These are phyloP conservation scores for Fusarium virguliforme DNA, from an alignment of 2,329 filamentous ascomycete genomes.

Conservation along the genomic window DNA sequence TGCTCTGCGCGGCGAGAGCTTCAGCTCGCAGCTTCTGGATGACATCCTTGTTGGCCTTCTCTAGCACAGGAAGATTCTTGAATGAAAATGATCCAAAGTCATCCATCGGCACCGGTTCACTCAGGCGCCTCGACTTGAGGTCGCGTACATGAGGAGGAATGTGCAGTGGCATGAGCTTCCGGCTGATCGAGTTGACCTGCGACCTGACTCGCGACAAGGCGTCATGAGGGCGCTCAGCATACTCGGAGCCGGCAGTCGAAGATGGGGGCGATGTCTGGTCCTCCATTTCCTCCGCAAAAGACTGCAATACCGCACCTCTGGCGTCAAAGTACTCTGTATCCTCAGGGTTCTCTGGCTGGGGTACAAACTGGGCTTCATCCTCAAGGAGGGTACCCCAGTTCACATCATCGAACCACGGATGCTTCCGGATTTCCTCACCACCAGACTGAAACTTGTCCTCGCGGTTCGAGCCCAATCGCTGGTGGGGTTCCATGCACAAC, in stretches of 20 bases:
- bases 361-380: slow-evolving; percentile 96
- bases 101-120: slow-evolving; percentile 89
- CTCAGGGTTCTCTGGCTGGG: slow-evolving; percentile 91
- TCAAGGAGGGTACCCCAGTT: slow-evolving; percentile 94
- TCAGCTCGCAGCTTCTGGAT: slow-evolving; percentile 96
- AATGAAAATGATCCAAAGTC: slow-evolving; percentile 98
- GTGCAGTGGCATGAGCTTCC: slow-evolving; percentile 93
- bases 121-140: slow-evolving; percentile 86
- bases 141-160: slow-evolving; percentile 98
- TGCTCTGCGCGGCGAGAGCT: slow-evolving; percentile 80
- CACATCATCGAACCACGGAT: slow-evolving; percentile 89
- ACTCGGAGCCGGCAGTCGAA: slow-evolving; percentile 80
- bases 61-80: slow-evolving; percentile 95
- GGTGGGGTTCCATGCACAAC: slow-evolving; percentile 85
- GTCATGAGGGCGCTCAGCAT: slow-evolving; percentile 92
- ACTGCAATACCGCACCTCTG: slow-evolving; percentile 90
- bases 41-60: slow-evolving; percentile 99
- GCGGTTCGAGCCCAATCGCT: slow-evolving; percentile 88
- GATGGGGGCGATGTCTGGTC: slow-evolving; percentile 86
- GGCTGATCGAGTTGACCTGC: slow-evolving; percentile 88
- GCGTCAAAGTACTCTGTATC: slow-evolving; percentile 98
- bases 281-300: slow-evolving; percentile 94
- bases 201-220: slow-evolving; percentile 90
- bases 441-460: slow-evolving; percentile 87
- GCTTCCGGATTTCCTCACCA: slow-evolving; percentile 90